A percentile compares a stretch with the other conserved stretches of the same genome.
Conservation (phyloP, 352 stramenopile genomes). For the Phytophthora crassamura region DNA sequence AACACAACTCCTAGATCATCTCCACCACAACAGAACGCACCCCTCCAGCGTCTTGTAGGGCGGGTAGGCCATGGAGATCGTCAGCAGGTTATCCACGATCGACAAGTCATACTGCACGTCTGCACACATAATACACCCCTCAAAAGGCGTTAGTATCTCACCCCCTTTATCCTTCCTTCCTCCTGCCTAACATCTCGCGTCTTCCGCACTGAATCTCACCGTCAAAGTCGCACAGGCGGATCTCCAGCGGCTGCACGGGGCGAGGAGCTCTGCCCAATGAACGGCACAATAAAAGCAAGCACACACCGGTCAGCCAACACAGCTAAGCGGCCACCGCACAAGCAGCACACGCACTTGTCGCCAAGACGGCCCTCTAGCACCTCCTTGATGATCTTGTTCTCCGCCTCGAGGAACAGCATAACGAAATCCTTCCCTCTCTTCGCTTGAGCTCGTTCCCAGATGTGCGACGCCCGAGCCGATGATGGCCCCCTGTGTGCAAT, state of each 20-base stretch:
- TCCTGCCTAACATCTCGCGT: background rate
- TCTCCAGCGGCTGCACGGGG: slow-evolving; percentile 77
- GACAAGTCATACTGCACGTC: slow-evolving; percentile 88
- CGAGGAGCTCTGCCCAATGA: slow-evolving; percentile 61
- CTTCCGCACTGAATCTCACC: slow-evolving; percentile 33
- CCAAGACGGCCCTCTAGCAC: slow-evolving; percentile 75
- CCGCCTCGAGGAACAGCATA: slow-evolving; percentile 87
- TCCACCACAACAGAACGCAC: slow-evolving; percentile 28
- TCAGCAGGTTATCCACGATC: slow-evolving; percentile 70
- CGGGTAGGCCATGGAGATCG: slow-evolving; percentile 80
- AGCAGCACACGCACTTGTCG: slow-evolving; percentile 54
- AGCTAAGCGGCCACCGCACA: background rate
- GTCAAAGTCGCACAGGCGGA: slow-evolving; percentile 88
- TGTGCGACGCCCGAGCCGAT: slow-evolving; percentile 29
- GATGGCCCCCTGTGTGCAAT: background rate
- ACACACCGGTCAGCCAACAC: slow-evolving; percentile 3
- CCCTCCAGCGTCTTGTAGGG: slow-evolving; percentile 75
- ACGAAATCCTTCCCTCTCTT: slow-evolving; percentile 7
- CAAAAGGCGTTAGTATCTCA: slow-evolving; percentile 11
- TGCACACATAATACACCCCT: slow-evolving; percentile 23
- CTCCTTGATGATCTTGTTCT: slow-evolving; percentile 92
- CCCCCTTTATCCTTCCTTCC: background rate
- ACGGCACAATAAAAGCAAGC: background rate
- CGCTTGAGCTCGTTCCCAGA: slow-evolving; percentile 23
- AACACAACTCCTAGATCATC: background rate